These are phyloP conservation scores for Penicillium macrosclerotiorum DNA, from an alignment of 495 filamentous ascomycete species.

Conservation along the genomic window DNA sequence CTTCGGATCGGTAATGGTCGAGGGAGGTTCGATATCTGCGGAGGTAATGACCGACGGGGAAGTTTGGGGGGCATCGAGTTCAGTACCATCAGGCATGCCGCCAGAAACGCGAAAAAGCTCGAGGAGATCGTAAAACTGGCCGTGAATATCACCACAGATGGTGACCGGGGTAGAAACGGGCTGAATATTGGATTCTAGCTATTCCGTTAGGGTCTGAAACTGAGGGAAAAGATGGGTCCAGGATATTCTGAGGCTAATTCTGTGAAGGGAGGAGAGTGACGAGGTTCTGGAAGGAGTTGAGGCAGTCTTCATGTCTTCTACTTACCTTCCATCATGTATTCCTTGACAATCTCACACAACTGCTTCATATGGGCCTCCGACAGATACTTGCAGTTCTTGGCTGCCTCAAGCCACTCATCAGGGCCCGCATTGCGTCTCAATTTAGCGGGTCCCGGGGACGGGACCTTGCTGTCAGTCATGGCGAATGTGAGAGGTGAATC, in stretches of 20 bases:
- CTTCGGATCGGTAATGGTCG: constrained; percentile 79
- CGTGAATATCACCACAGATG: constrained; percentile 96
- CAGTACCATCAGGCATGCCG: constrained; percentile 82
- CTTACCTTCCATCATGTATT: constrained; percentile 93
- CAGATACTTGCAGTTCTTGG: constrained; percentile 94
- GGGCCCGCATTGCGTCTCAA: constrained; percentile 76
- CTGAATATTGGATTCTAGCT: constrained; percentile 99
- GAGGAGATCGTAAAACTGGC: constrained; percentile 97
- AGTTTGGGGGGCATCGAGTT: constrained; percentile 61
- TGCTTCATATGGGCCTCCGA: constrained; percentile 97
- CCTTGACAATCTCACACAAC: constrained; percentile 97
- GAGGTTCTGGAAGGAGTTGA: neutral
- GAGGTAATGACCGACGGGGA: constrained; percentile 69
- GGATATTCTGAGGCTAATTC: too few species aligned
- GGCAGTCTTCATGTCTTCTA: neutral
- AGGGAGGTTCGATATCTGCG: constrained; percentile 84
- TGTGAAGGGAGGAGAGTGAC: too few species aligned
- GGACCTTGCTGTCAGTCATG: constrained; percentile 61
- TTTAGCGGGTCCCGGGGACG: constrained; percentile 87
- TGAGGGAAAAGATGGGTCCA: neutral
- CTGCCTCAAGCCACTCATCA: constrained; percentile 95
- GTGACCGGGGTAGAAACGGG: constrained; percentile 96
- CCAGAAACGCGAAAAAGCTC: constrained; percentile 96
- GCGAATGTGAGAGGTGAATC: constrained; percentile 13
- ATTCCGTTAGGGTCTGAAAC: too few species aligned